phyloP scores from a whole-genome alignment of 148 eudicot genomes.

The Polygonum aviculare region DNA sequence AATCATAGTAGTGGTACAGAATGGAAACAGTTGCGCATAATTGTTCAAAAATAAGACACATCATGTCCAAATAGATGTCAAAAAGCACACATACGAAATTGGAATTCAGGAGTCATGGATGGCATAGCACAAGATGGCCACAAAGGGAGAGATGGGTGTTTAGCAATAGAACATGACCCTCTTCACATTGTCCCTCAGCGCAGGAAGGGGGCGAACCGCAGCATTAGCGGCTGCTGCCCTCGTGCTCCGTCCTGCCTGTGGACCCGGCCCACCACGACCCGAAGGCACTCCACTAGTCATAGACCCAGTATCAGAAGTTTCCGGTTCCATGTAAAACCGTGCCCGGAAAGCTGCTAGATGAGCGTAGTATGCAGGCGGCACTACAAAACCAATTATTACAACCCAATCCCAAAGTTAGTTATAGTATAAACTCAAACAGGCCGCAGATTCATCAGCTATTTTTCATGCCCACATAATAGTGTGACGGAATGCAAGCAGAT shows the following conservation, averaged over 20 bases:
- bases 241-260: constrained; percentile 30
- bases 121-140: not conserved
- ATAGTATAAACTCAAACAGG: not conserved
- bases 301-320: constrained; percentile 57
- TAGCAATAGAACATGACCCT: constrained; percentile 61
- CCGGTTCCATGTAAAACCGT: constrained; percentile 67
- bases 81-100: not conserved
- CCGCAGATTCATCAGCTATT: not conserved
- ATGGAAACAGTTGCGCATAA: not conserved
- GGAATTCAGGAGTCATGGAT: not conserved
- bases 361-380: constrained; percentile 77
- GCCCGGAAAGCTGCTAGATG: constrained; percentile 79
- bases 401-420: not conserved
- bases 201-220: constrained; percentile 65
- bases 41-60: not conserved
- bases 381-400: constrained; percentile 20
- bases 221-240: constrained; percentile 34
- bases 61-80: not conserved
- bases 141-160: not conserved
- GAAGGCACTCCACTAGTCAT: constrained; percentile 41
- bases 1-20: not conserved
- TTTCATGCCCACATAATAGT: not conserved
- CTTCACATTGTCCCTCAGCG: constrained; percentile 62
- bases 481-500: not conserved
- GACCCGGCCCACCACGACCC: constrained; percentile 35